A percentile compares a stretch with the other conserved stretches of the same genome.
Evolutionary conservation across 164 flowering plant genomes (phyloP).

Genomic region (Vitis amurensis): DNA sequence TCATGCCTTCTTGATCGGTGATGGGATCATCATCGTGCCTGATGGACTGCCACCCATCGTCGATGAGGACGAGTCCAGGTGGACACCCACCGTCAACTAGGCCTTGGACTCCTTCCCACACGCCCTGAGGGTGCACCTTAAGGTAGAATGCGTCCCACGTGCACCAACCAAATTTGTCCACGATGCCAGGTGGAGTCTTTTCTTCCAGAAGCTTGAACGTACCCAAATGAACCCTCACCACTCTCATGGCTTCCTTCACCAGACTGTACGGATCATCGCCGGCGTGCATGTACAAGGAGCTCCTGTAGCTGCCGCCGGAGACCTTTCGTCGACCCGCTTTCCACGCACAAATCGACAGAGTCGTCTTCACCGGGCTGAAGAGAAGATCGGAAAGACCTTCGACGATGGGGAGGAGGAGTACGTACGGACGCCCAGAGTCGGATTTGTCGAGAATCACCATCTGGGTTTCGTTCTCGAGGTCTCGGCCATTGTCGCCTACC

Average conservation of each 20-base stretch:
- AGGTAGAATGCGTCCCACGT: slow-evolving; percentile 66
- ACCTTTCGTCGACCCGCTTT: slow-evolving; percentile 77
- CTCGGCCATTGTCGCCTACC: slow-evolving; percentile 67
- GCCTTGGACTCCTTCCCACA: slow-evolving; percentile 40
- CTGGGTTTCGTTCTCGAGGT: slow-evolving; percentile 82
- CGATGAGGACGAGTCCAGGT: slow-evolving; percentile 46
- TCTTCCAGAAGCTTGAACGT: slow-evolving; percentile 40
- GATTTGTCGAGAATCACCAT: slow-evolving; percentile 60
- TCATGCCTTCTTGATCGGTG: slow-evolving; percentile 39
- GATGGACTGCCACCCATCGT: slow-evolving; percentile 66
- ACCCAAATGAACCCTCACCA: slow-evolving; percentile 35
- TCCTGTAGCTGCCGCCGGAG: slow-evolving; percentile 24
- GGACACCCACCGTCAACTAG: slow-evolving; percentile 49
- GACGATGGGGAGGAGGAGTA: slow-evolving; percentile 68
- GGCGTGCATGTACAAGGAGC: slow-evolving; percentile 53
- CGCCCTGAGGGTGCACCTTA: slow-evolving; percentile 43
- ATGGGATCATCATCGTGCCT: slow-evolving; percentile 51
- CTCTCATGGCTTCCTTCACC: slow-evolving; percentile 41
- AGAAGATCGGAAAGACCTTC: slow-evolving; percentile 69
- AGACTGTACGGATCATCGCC: slow-evolving; percentile 53
- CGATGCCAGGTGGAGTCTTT: slow-evolving; percentile 41
- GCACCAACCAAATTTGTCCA: slow-evolving; percentile 63
- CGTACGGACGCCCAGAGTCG: slow-evolving; percentile 57
- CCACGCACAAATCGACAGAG: slow-evolving; percentile 63
- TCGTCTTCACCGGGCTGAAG: slow-evolving; percentile 63